phyloP scores from a whole-genome alignment of 768 basidiomycete species.

The Mycena metata region DNA sequence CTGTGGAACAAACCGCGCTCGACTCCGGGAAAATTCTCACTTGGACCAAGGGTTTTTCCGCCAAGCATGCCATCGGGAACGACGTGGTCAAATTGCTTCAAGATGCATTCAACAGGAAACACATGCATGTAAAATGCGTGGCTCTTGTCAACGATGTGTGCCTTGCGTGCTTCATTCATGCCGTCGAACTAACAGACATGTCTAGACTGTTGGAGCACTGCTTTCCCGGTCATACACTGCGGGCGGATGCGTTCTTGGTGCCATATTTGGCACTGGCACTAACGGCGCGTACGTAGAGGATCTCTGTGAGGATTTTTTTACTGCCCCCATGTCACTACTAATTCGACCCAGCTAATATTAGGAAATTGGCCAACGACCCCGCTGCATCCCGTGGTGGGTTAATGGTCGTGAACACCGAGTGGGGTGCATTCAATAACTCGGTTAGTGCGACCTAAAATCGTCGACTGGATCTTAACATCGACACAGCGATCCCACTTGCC shows the following conservation, averaged over 20 bases:
- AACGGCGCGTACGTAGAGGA: slow-evolving; percentile 98
- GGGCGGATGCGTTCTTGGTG: slow-evolving; percentile 89
- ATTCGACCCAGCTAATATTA: slow-evolving; percentile 70
- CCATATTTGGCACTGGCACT: slow-evolving; percentile 98
- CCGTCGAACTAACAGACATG: slow-evolving; percentile 5
- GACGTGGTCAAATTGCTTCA: slow-evolving; percentile 87
- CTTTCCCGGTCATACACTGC: slow-evolving; percentile 94
- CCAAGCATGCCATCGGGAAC: slow-evolving; percentile 82
- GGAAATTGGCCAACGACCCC: slow-evolving; percentile 79
- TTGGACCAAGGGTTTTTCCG: slow-evolving; percentile 94
- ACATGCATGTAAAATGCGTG: slow-evolving; percentile 84
- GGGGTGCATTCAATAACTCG: slow-evolving; percentile 97
- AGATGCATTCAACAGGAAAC: slow-evolving; percentile 84
- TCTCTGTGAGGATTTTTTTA: slow-evolving; percentile 56
- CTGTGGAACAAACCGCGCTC: slow-evolving; percentile 96
- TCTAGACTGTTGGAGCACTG: slow-evolving; percentile 96
- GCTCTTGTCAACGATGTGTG: slow-evolving; percentile 91
- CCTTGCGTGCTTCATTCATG: slow-evolving; percentile 42
- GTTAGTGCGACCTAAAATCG: slow-evolving; percentile 57
- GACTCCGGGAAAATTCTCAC: slow-evolving; percentile 91
- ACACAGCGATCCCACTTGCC: slow-evolving; percentile 84
- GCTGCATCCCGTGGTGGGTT: slow-evolving; percentile 72
- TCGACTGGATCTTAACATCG: slow-evolving; percentile 11
- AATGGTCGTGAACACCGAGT: slow-evolving; percentile 98
- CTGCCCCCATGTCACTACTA: background rate